A percentile compares a stretch with the other conserved stretches of the same genome.
These are phyloP conservation scores for Aurifilum marmelostoma DNA, from an alignment of 2,329 filamentous ascomycete species.

Conservation along the genomic window DNA sequence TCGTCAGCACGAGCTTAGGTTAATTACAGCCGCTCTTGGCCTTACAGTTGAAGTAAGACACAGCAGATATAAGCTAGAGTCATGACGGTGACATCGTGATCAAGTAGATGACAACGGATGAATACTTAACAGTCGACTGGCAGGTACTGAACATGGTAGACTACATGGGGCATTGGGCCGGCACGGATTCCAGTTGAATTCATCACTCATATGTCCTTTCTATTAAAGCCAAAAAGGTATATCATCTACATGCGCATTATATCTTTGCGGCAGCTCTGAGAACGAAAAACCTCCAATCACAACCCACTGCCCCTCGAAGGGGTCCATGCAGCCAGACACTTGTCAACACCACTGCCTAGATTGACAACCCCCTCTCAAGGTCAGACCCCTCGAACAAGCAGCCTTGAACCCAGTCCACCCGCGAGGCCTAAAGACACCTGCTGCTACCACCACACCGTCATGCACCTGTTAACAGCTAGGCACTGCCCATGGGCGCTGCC, in stretches of 20 bases:
- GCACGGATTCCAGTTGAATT: background rate
- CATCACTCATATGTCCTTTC: constrained; percentile 5
- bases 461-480: background rate
- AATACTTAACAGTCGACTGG: background rate
- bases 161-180: background rate
- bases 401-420: background rate
- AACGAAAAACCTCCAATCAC: background rate
- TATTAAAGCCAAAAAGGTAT: constrained; percentile 4
- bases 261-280: constrained; percentile 2
- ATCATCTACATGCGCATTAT: constrained; percentile 10
- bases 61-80: too few relatives aligned
- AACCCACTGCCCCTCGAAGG: background rate
- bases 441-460: background rate
- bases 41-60: too few relatives aligned
- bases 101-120: too few relatives aligned
- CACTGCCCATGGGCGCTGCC: background rate
- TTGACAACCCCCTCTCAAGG: background rate
- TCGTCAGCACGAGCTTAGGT: too few relatives aligned
- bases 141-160: background rate
- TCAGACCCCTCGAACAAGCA: background rate
- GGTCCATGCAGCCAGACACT: background rate
- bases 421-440: background rate
- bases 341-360: background rate
- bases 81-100: too few relatives aligned
- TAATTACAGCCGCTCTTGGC: too few relatives aligned